Conservation (phyloP, 2,329 filamentous ascomycete species). For the Xylaria sp. region DNA sequence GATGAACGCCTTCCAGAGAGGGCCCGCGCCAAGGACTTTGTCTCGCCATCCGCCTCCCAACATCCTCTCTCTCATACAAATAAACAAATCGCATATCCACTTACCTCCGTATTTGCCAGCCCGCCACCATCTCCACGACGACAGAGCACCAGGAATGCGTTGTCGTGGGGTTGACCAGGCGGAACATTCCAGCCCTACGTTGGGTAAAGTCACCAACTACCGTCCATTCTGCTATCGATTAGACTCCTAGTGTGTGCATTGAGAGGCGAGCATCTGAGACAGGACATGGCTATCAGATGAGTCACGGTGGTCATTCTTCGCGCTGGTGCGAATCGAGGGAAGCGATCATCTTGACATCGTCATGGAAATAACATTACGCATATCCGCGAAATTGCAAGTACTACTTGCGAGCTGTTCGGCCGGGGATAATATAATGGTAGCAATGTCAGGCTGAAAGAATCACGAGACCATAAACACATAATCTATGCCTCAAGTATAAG, state of each 20-base stretch:
- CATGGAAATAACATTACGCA: constrained; percentile 11
- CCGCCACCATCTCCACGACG: constrained; percentile 1
- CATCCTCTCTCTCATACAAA: not conserved
- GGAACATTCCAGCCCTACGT: constrained; percentile 28
- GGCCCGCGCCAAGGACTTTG: not conserved
- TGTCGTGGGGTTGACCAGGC: constrained; percentile 11
- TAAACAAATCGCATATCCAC: not conserved
- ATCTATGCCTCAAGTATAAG: not conserved
- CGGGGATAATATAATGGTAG: not conserved
- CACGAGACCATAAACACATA: not conserved
- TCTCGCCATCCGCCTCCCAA: not conserved
- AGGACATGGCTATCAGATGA: constrained; percentile 3
- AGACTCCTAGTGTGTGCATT: not conserved
- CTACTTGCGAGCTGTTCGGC: not conserved
- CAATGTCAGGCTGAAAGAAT: not conserved
- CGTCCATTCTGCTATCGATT: not conserved
- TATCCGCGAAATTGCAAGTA: constrained; percentile 13
- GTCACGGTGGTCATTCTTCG: constrained; percentile 11
- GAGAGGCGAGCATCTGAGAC: not conserved
- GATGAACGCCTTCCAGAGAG: not conserved
- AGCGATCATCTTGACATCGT: not conserved
- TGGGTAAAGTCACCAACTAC: not conserved
- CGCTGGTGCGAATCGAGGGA: not conserved
- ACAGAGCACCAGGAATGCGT: constrained; percentile 32
- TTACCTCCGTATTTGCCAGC: not conserved